Evolutionary conservation across 140 eudicot genomes (phyloP), one percentile per base, ranked within the genome.

Genomic region (Ambrosia hybrid): DNA sequence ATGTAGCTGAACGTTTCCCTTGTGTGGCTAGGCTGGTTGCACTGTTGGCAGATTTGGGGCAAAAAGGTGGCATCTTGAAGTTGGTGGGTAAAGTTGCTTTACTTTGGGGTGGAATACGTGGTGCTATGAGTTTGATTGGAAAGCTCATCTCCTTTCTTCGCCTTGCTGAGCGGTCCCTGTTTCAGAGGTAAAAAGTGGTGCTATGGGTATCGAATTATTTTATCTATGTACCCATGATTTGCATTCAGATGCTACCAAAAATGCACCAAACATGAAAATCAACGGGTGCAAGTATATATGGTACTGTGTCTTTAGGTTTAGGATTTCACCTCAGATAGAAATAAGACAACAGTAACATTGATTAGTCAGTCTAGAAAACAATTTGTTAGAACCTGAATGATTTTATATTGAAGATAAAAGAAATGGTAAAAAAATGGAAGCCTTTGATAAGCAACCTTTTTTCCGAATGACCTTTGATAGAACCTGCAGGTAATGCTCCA

Each of bases 21-120:
- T 48, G 53, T 48, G 12, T 48, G 53, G 73, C 67, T 76, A 94
- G 99, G 91, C 39, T 94, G 75, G 97, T 94, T 51, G 83, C 95
- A 33, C 57, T 94, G 90, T 79, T 94, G 78, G 83, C 99, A 37
- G 97, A 83, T 78, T 76, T 86, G 82, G 97, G 96, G 71, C 99
- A 94, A 72, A 88, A 49, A 77, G 99, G 99, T 46, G 99, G 99
- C 58, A 74, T 86, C 52, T 75, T 94, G 83, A 90, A 39, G 68
- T 72, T 94, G 71, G 87, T 94, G 58, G 95, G 95, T 46, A 94
- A 90, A 82, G 37, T 86, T 64, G 99, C 97, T 52, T 79, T 94
- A 75, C 96, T 94, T 76, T 94, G 97, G 96, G 99, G 99, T 71
- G 97, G 97, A 45, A 72, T 94, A 77, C 95, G 99, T 21, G 99